phyloP scores from a whole-genome alignment of 169 alveolate genomes.

The Babesia bovis region DNA sequence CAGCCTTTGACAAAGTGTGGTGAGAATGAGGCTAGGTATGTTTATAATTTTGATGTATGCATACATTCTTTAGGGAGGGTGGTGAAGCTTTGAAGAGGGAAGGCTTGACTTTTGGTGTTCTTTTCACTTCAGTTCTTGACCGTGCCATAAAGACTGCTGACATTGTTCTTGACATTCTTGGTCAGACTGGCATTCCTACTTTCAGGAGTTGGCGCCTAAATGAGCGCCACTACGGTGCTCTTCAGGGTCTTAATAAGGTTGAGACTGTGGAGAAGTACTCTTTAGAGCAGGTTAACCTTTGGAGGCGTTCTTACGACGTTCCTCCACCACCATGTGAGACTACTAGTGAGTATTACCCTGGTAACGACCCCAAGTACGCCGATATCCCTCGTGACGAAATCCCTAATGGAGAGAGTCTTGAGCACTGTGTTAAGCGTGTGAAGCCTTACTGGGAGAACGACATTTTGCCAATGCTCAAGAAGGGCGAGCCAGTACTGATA shows the following conservation, averaged over 20 bases:
- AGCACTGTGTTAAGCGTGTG: conserved; percentile 93
- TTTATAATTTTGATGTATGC: neutral
- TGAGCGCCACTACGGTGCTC: conserved; percentile 97
- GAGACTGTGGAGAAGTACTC: conserved; percentile 96
- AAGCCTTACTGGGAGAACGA: conserved; percentile 92
- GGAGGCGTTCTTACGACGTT: conserved; percentile 96
- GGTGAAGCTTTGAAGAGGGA: conserved; percentile 88
- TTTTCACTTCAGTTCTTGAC: conserved; percentile 93
- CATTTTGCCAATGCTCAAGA: conserved; percentile 90
- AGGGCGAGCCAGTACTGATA: conserved; percentile 90
- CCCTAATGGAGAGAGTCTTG: conserved; percentile 94
- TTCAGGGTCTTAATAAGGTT: conserved; percentile 95
- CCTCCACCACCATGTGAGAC: conserved; percentile 96
- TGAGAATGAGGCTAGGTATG: conserved; percentile 86
- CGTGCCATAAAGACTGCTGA: conserved; percentile 92
- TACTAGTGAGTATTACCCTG: conserved; percentile 89
- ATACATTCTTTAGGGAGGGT: conserved; percentile 77
- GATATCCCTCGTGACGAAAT: conserved; percentile 86
- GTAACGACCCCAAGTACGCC: conserved; percentile 83
- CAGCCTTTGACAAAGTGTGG: conserved; percentile 92
- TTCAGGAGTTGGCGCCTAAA: conserved; percentile 90
- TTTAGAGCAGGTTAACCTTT: conserved; percentile 91
- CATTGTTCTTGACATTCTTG: conserved; percentile 86
- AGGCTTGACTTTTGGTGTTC: conserved; percentile 89
- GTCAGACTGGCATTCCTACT: conserved; percentile 88